Evolutionary conservation across 73 alveolate species (phyloP).

Genomic region (Tetrahymena malaccensis): DNA sequence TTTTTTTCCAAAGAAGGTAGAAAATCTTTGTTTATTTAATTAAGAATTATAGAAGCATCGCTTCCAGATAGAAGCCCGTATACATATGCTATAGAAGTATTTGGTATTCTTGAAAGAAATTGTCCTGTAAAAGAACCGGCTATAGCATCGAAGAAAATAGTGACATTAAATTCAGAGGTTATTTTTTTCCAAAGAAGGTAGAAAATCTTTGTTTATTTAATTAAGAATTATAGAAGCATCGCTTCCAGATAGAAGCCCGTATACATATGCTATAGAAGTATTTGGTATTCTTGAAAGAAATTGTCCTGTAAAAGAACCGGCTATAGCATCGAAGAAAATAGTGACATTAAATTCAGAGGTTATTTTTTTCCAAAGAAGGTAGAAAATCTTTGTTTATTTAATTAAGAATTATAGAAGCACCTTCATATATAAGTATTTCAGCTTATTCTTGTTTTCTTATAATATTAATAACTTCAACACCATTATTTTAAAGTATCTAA

Average conservation of each 20-base stretch:
- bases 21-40: no score
- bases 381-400: conserved; percentile 13
- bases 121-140: conserved; percentile 56
- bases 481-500: conserved; percentile 33
- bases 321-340: conserved; percentile 55
- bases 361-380: background rate
- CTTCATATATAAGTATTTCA: conserved; percentile 38
- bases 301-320: conserved; percentile 53
- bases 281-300: conserved; percentile 43
- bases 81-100: conserved; percentile 20
- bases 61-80: conserved; percentile 45
- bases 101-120: conserved; percentile 43
- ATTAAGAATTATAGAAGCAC: conserved; percentile 54
- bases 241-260: conserved; percentile 40
- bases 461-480: conserved; percentile 47
- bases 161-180: conserved; percentile 15
- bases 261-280: conserved; percentile 29
- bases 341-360: conserved; percentile 30
- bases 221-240: background rate
- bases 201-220: no score
- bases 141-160: conserved; percentile 56
- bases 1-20: background rate
- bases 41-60: background rate
- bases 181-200: background rate
- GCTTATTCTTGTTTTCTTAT: conserved; percentile 65